These are phyloP conservation scores for Lachnellula arida DNA, from an alignment of 2,329 filamentous ascomycete genomes.

Conservation along the genomic window DNA sequence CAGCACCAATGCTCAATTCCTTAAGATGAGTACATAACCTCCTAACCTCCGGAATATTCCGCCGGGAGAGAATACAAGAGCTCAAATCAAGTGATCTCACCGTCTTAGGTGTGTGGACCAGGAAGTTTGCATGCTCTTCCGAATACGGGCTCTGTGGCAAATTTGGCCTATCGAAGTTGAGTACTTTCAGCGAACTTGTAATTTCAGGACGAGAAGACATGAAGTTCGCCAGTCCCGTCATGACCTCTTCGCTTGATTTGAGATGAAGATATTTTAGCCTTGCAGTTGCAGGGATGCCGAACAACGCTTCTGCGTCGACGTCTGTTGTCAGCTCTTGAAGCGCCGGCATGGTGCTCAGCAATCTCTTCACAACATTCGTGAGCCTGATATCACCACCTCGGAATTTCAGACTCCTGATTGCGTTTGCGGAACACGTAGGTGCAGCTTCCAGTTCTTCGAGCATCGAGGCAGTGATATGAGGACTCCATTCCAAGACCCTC, in stretches of 20 bases:
- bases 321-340: background rate
- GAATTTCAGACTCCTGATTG: background rate
- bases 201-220: background rate
- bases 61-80: background rate
- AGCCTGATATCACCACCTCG: background rate
- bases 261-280: background rate
- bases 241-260: background rate
- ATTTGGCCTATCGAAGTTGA: background rate
- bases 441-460: background rate
- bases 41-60: background rate
- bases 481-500: constrained; percentile 2
- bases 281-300: background rate
- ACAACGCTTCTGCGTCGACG: background rate
- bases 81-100: constrained; percentile 1
- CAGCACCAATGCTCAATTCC: constrained; percentile 1
- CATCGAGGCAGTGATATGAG: background rate
- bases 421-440: background rate
- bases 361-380: background rate
- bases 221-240: background rate
- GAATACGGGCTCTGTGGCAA: background rate
- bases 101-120: background rate
- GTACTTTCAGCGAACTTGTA: background rate
- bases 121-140: background rate
- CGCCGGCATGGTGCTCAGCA: background rate
- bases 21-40: background rate